A percentile compares a stretch with the other conserved stretches of the same genome.
These are phyloP conservation scores for Schwanniomyces occidentalis DNA, from an alignment of 805 yeast genomes.

Conservation along the genomic window DNA sequence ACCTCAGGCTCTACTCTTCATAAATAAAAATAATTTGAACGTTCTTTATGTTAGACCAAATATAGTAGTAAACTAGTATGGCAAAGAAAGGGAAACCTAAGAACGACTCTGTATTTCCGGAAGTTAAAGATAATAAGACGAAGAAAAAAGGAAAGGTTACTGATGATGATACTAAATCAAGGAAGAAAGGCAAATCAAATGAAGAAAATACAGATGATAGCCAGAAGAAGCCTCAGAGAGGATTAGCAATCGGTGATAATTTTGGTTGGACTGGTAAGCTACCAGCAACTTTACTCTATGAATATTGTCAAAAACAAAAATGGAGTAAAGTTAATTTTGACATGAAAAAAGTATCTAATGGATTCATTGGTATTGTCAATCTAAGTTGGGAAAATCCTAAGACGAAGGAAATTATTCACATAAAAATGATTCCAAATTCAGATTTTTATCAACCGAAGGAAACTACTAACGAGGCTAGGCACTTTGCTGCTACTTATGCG, in stretches of 20 bases:
- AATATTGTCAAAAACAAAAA: constrained; percentile 80
- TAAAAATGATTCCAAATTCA: constrained; percentile 54
- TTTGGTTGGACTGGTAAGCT: constrained; percentile 93
- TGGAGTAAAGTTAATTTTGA: constrained; percentile 88
- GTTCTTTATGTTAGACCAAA: too few relatives aligned
- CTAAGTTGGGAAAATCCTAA: constrained; percentile 79
- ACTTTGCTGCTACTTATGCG: constrained; percentile 86
- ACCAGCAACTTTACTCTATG: constrained; percentile 84
- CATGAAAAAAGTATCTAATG: constrained; percentile 49
- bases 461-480: constrained; percentile 87
- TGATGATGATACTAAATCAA: constrained; percentile 5
- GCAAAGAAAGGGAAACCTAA: constrained; percentile 2
- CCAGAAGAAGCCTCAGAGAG: constrained; percentile 36
- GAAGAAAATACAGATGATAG: constrained; percentile 11
- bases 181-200: constrained; percentile 5
- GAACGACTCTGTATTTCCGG: neutral
- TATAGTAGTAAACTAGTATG: too few relatives aligned
- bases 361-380: constrained; percentile 64
- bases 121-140: constrained; percentile 8
- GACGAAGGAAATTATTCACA: constrained; percentile 62
- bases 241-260: constrained; percentile 50
- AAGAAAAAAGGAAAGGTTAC: constrained; percentile 5
- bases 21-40: too few relatives aligned
- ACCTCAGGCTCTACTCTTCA: too few relatives aligned
- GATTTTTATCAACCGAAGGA: constrained; percentile 63